These are phyloP conservation scores for Saksenaea vasiformis DNA, from an alignment of 371 early-diverging fungal species.

Conservation along the genomic window DNA sequence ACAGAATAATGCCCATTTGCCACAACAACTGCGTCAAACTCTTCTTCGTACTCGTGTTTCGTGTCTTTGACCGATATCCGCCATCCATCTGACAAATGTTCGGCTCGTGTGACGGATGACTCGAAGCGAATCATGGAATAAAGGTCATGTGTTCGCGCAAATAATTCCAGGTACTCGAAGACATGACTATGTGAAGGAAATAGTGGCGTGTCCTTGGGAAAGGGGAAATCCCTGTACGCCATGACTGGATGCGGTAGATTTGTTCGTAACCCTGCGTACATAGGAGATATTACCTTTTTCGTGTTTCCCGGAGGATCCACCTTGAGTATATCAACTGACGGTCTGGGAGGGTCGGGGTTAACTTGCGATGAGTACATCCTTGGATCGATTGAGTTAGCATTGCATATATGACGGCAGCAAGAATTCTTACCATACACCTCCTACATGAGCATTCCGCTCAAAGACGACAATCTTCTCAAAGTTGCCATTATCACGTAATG, in stretches of 20 bases:
- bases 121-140: constrained; percentile 40
- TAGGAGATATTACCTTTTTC: constrained; percentile 33
- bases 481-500: constrained; percentile 30
- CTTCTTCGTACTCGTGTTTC: constrained; percentile 10
- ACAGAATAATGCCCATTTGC: constrained; percentile 62
- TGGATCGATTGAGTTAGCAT: neutral
- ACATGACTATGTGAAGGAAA: constrained; percentile 52
- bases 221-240: constrained; percentile 54
- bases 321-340: constrained; percentile 34
- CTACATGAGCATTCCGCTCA: constrained; percentile 38
- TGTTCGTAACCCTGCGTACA: constrained; percentile 61
- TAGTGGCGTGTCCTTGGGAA: constrained; percentile 32
- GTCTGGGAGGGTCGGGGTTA: constrained; percentile 28
- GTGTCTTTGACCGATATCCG: constrained; percentile 15
- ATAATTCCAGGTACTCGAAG: constrained; percentile 43
- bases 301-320: constrained; percentile 31
- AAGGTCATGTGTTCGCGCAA: constrained; percentile 33
- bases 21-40: constrained; percentile 61
- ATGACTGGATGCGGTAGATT: constrained; percentile 63
- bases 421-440: constrained; percentile 49
- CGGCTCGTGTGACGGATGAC: constrained; percentile 39
- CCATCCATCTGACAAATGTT: constrained; percentile 22
- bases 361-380: constrained; percentile 44
- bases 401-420: too few relatives aligned
- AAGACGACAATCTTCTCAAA: constrained; percentile 45